Evolutionary conservation across 1,139 yeast genomes (phyloP).

Genomic region (Debaryomyces robertsiae): DNA sequence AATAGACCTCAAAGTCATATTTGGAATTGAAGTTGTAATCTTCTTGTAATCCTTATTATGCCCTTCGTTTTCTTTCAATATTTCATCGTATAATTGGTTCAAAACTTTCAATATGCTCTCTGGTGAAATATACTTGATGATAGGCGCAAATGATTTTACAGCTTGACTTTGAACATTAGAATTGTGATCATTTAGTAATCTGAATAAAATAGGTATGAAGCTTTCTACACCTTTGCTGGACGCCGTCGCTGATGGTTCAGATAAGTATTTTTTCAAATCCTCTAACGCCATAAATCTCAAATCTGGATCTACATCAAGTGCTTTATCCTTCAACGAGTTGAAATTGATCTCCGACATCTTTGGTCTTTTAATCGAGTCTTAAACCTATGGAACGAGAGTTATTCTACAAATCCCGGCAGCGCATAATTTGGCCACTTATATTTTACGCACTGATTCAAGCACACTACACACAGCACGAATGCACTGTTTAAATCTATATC

Average conservation of each 20-base stretch:
- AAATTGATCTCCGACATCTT: conserved; percentile 25
- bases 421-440: neutral
- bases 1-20: conserved; percentile 70
- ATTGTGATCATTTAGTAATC: conserved; percentile 61
- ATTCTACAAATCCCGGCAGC: neutral
- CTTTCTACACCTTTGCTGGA: conserved; percentile 29
- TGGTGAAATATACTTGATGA: conserved; percentile 32
- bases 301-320: conserved; percentile 77
- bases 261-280: conserved; percentile 60
- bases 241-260: conserved; percentile 26
- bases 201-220: conserved; percentile 53
- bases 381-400: neutral
- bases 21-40: conserved; percentile 64
- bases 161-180: conserved; percentile 83
- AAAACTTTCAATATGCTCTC: conserved; percentile 29
- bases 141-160: conserved; percentile 55
- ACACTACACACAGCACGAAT: neutral
- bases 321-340: conserved; percentile 44
- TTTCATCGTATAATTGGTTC: conserved; percentile 27
- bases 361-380: neutral
- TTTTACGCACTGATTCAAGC: neutral
- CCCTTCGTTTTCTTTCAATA: conserved; percentile 24
- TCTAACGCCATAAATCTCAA: conserved; percentile 84
- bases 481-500: conserved; percentile 4
- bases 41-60: conserved; percentile 31